phyloP scores from a whole-genome alignment of 106 monocot species.

The Dendrobium catenatum region DNA sequence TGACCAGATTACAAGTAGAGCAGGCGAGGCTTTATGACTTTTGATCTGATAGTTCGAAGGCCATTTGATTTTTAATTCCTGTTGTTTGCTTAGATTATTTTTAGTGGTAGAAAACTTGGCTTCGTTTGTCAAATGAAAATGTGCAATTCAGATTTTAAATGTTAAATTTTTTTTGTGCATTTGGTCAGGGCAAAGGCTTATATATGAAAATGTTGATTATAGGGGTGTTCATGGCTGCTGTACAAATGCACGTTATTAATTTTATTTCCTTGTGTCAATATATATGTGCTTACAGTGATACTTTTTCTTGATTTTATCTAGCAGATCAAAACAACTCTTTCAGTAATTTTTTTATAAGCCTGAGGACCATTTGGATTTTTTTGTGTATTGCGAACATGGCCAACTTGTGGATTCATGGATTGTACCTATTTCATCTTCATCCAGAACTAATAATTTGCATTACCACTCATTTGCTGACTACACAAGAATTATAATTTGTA shows the following conservation, averaged over 20 bases:
- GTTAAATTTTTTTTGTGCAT: background rate
- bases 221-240: background rate
- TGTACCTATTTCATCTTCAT: background rate
- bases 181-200: background rate
- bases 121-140: too few species aligned
- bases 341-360: background rate
- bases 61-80: background rate
- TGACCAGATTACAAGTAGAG: conserved; percentile 4
- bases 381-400: background rate
- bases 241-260: background rate
- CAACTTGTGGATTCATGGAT: too few species aligned
- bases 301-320: background rate
- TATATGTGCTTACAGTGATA: background rate
- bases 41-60: background rate
- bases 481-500: background rate
- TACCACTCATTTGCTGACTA: background rate
- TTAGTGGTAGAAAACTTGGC: background rate
- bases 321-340: background rate
- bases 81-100: conserved; percentile 2
- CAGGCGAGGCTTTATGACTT: conserved; percentile 1
- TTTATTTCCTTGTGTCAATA: background rate
- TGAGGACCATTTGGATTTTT: background rate
- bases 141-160: background rate
- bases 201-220: background rate
- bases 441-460: background rate